phyloP scores from a whole-genome alignment of 2,329 filamentous ascomycete species.

The Fusarium armeniacum region DNA sequence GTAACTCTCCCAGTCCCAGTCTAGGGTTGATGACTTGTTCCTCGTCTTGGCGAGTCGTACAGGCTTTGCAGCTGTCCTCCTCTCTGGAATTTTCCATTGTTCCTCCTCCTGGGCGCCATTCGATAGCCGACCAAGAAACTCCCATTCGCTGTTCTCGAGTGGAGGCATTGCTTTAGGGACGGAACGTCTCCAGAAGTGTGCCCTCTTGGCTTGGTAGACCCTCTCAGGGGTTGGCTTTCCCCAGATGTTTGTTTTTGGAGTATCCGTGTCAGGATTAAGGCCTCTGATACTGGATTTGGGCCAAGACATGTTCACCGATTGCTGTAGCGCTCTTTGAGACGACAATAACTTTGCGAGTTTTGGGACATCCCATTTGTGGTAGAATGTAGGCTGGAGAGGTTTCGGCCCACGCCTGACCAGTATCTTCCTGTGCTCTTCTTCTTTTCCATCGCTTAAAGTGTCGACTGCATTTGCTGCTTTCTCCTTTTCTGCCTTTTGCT shows the following conservation, averaged over 20 bases:
- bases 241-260: slow-evolving; percentile 65
- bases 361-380: slow-evolving; percentile 64
- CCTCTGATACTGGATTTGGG: slow-evolving; percentile 45
- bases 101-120: slow-evolving; percentile 56
- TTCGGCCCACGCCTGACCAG: slow-evolving; percentile 13
- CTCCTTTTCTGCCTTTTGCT: neutral
- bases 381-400: slow-evolving; percentile 52
- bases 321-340: slow-evolving; percentile 59
- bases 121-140: slow-evolving; percentile 64
- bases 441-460: neutral
- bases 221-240: slow-evolving; percentile 60
- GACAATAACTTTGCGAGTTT: slow-evolving; percentile 60
- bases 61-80: slow-evolving; percentile 46
- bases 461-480: neutral
- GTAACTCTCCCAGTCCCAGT: slow-evolving; percentile 62
- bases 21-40: neutral
- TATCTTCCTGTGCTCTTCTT: neutral
- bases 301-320: slow-evolving; percentile 47
- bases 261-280: slow-evolving; percentile 52
- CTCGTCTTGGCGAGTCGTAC: neutral
- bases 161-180: slow-evolving; percentile 68
- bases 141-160: slow-evolving; percentile 67
- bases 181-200: slow-evolving; percentile 63
- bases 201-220: slow-evolving; percentile 59
- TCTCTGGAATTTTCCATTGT: slow-evolving; percentile 57